These are phyloP conservation scores for Eucalyptus decipiens DNA, from an alignment of 345 rosid species.

Conservation along the genomic window DNA sequence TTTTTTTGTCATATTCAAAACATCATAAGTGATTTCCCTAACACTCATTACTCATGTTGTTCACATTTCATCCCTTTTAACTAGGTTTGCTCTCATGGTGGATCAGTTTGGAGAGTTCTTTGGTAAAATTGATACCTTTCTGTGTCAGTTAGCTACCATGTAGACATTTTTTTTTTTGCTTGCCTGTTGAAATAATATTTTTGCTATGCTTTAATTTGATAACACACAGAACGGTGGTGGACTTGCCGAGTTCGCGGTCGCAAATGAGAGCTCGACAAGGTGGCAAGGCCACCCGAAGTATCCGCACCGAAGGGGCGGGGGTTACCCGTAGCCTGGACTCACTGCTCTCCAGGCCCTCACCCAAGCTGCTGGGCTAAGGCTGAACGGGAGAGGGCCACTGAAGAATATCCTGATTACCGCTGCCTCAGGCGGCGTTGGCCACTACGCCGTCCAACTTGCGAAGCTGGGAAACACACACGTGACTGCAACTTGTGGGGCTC, in stretches of 20 bases:
- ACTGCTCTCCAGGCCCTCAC: constrained; percentile 10
- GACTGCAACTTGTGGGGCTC: constrained; percentile 9
- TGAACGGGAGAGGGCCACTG: not conserved
- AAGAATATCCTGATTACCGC: constrained; percentile 8
- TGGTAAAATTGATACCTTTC: not conserved
- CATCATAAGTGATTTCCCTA: too few relatives aligned
- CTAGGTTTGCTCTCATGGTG: not conserved
- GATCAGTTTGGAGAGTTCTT: not conserved
- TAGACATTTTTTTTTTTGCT: not conserved
- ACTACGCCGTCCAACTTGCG: constrained; percentile 4
- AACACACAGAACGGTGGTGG: constrained; percentile 5
- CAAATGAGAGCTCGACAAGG: not conserved
- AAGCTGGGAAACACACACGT: constrained; percentile 10
- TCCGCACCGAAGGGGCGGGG: constrained; percentile 9
- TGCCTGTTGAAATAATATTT: not conserved
- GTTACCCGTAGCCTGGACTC: constrained; percentile 5
- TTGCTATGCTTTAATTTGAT: not conserved
- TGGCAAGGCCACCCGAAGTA: constrained; percentile 6
- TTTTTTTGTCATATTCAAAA: too few relatives aligned
- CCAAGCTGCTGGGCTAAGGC: constrained; percentile 2
- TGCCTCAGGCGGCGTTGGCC: constrained; percentile 13
- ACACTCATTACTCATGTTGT: not conserved
- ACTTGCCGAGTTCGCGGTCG: not conserved
- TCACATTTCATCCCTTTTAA: not conserved
- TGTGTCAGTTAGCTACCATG: not conserved